These are phyloP conservation scores for Platanthera zijinensis DNA, from an alignment of 106 monocot species.

Conservation along the genomic window DNA sequence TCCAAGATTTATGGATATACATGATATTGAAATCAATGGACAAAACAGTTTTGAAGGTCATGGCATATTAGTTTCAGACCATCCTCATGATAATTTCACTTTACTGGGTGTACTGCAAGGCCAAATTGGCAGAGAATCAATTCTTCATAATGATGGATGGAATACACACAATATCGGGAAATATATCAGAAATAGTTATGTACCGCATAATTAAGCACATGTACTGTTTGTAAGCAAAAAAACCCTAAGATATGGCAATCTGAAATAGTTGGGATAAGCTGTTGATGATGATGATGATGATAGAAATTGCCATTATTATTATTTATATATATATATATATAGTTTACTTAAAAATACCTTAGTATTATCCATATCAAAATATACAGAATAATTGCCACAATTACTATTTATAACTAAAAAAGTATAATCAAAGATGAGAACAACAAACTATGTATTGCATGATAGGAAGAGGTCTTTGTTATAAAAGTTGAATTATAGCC, in stretches of 20 bases:
- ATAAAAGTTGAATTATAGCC: too few relatives aligned
- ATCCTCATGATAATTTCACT: neutral
- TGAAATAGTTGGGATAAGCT: too few relatives aligned
- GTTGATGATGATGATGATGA: too few relatives aligned
- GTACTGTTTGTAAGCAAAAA: too few relatives aligned
- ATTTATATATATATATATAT: too few relatives aligned
- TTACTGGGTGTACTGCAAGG: neutral
- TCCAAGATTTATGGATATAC: neutral
- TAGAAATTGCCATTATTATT: too few relatives aligned
- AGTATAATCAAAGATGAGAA: neutral
- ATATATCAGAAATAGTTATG: neutral
- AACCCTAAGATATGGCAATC: too few relatives aligned
- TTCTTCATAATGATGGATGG: neutral
- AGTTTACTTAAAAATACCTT: too few relatives aligned
- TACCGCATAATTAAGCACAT: too few relatives aligned
- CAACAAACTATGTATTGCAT: neutral
- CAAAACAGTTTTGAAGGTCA: neutral
- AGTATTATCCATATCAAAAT: neutral
- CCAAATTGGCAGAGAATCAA: neutral
- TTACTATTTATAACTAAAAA: neutral
- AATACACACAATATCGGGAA: neutral
- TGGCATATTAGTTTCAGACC: neutral
- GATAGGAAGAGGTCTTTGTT: neutral
- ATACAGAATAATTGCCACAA: neutral
- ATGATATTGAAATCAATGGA: neutral